phyloP scores from a whole-genome alignment of 179 eudicot genomes.

The Amaranthus tricolor region DNA sequence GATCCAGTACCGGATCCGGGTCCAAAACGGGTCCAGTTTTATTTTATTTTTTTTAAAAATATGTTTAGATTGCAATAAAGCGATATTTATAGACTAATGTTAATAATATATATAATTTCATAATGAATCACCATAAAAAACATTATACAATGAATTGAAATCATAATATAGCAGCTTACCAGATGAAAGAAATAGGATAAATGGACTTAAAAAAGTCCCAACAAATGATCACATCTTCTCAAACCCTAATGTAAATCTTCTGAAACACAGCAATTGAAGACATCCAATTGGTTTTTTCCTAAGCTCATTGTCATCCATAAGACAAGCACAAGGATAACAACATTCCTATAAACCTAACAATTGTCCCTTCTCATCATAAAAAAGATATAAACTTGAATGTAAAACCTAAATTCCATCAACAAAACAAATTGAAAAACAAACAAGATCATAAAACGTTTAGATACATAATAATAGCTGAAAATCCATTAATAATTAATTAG shows the following conservation, averaged over 20 bases:
- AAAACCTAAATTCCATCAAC: neutral
- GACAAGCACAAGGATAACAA: neutral
- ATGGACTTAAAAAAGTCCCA: neutral
- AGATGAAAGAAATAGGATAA: neutral
- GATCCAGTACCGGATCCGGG: too few species aligned
- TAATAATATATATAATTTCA: too few species aligned
- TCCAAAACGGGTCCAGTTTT: too few species aligned
- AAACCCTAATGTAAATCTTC: neutral
- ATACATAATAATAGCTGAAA: neutral
- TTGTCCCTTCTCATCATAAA: too few species aligned
- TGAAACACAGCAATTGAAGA: neutral
- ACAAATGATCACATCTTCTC: neutral
- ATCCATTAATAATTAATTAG: neutral
- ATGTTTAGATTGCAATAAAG: too few species aligned
- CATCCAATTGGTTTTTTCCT: neutral
- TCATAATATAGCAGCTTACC: neutral
- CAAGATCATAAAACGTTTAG: neutral
- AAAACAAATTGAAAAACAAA: neutral
- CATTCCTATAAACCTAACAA: neutral
- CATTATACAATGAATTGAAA: too few species aligned
- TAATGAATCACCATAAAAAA: too few species aligned
- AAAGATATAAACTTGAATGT: too few species aligned
- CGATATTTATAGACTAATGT: too few species aligned
- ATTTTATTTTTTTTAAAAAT: too few species aligned
- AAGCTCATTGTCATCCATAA: neutral